Percentiles rank a stretch among this genome's conserved stretches.
Evolutionary conservation across 768 basidiomycete species (phyloP).

Genomic region (Calocera viscosa): DNA sequence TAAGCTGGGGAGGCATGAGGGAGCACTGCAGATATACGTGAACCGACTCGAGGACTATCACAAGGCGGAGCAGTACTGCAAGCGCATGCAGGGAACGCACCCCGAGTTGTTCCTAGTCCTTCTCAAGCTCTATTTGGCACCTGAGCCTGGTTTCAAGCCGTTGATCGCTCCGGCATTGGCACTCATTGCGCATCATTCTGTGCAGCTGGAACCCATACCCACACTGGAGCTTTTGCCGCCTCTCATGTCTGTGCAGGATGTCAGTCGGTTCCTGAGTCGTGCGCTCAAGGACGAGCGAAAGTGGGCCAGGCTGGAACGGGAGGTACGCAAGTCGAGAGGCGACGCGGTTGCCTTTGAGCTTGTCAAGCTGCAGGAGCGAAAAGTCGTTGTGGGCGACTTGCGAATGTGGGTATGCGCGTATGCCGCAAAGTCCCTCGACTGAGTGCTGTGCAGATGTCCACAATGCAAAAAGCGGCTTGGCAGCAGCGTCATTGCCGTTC

Average conservation of each 20-base stretch:
- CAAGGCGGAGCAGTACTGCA: constrained; percentile 95
- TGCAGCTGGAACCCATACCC: constrained; percentile 67
- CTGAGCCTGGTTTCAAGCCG: constrained; percentile 16
- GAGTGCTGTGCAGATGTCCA: constrained; percentile 52
- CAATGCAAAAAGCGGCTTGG: constrained; percentile 92
- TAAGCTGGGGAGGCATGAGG: constrained; percentile 78
- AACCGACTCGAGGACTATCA: constrained; percentile 68
- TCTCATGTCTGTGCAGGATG: constrained; percentile 68
- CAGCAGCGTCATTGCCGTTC: constrained; percentile 85
- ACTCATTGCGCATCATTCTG: constrained; percentile 75
- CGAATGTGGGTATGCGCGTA: constrained; percentile 56
- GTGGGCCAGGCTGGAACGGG: constrained; percentile 59
- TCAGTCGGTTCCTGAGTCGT: constrained; percentile 65
- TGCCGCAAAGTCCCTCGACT: not conserved
- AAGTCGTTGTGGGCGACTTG: constrained; percentile 82
- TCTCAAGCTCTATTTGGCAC: constrained; percentile 65
- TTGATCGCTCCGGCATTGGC: constrained; percentile 72
- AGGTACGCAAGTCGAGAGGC: constrained; percentile 58
- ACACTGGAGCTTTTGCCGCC: constrained; percentile 82
- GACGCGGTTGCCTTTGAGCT: constrained; percentile 63
- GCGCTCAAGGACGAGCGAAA: constrained; percentile 48
- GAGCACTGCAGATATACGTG: constrained; percentile 89
- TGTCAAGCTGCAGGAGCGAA: constrained; percentile 62
- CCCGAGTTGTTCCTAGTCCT: constrained; percentile 67
- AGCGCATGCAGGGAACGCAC: constrained; percentile 53